Base-by-base conservation (phyloP, 257 asterid species). In the Salvia rosmarinus region DNA sequence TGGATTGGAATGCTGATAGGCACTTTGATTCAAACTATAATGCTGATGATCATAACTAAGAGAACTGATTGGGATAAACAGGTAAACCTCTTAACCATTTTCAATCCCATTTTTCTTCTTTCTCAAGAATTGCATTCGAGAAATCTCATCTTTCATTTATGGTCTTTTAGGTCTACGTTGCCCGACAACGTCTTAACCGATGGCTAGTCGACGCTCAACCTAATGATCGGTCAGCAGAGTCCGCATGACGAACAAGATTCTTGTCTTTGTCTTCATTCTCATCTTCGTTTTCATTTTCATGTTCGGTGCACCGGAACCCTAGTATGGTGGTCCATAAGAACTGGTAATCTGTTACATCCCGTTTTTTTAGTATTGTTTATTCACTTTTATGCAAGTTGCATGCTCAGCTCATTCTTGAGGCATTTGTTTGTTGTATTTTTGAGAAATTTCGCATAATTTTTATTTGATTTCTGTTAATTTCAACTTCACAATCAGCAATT, bases 1-100 rank as follows among this genome's bases (percentile, higher is more conserved):
- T 89, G 96, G 96, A 75, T 87, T 14, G 92, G 96, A 52, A 89
- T 89, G 92, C 8, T 88, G 19, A 1, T 83, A 7, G 95, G 92
- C 11, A 82, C 88, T 1, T 44, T 88, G 19, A 64, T 85, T 32
- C 96, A 89, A 42, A 85, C 96, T 0, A 59, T 85, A 47, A 67
- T 82, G 7, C 81, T 89, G n/a, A 1, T 79, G 43, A 46, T 80
- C 23, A 75, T 86, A 49, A 82, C 96, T 43, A 57, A 10, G 49
- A 83, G 66, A 79, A 89, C 88, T 6, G 90, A 89, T 44, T 89
- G 96, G 96, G 88, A 86, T 4, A 76, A 77, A 17, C 89, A 86
- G 92, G 92, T 86, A 74, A 0, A 6, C 42, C 16, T 6, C 21
- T 14, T 8, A 6, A 6, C 7, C n/a, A n/a, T n/a, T n/a, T 37